Conservation (phyloP, 2,329 filamentous ascomycete species). For the Cladosporium sphaerospermum region DNA sequence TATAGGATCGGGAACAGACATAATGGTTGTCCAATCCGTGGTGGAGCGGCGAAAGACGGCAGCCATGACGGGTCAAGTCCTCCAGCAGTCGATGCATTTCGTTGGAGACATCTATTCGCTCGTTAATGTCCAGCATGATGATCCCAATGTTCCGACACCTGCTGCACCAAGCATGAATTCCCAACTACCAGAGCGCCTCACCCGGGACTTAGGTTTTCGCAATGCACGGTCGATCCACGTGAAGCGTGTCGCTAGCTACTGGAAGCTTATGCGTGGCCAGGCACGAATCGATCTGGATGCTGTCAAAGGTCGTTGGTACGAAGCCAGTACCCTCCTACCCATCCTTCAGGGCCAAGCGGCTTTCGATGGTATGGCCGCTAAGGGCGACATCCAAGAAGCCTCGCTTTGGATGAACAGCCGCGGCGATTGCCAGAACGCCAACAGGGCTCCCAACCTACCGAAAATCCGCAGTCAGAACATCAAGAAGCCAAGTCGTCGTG, state of each 20-base stretch:
- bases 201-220: slow-evolving; percentile 45
- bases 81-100: slow-evolving; percentile 33
- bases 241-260: slow-evolving; percentile 34
- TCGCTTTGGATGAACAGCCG: slow-evolving; percentile 31
- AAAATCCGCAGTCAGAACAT: slow-evolving; percentile 25
- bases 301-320: slow-evolving; percentile 57
- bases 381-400: slow-evolving; percentile 30
- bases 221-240: slow-evolving; percentile 38
- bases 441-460: slow-evolving; percentile 24
- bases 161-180: slow-evolving; percentile 27
- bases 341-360: slow-evolving; percentile 29
- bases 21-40: slow-evolving; percentile 44
- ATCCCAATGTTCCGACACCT: slow-evolving; percentile 32
- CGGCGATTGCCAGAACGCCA: slow-evolving; percentile 30
- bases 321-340: slow-evolving; percentile 46
- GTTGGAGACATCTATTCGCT: slow-evolving; percentile 50
- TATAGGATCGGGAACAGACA: slow-evolving; percentile 39
- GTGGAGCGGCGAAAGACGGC: slow-evolving; percentile 30
- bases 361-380: slow-evolving; percentile 12
- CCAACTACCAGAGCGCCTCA: slow-evolving; percentile 46
- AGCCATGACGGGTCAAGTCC: slow-evolving; percentile 17
- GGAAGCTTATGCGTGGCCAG: slow-evolving; percentile 35
- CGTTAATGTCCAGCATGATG: slow-evolving; percentile 33
- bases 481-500: slow-evolving; percentile 28
- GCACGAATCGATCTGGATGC: slow-evolving; percentile 39